phyloP scores from a whole-genome alignment of 441 rosid genomes.

The Erodium texanum region DNA sequence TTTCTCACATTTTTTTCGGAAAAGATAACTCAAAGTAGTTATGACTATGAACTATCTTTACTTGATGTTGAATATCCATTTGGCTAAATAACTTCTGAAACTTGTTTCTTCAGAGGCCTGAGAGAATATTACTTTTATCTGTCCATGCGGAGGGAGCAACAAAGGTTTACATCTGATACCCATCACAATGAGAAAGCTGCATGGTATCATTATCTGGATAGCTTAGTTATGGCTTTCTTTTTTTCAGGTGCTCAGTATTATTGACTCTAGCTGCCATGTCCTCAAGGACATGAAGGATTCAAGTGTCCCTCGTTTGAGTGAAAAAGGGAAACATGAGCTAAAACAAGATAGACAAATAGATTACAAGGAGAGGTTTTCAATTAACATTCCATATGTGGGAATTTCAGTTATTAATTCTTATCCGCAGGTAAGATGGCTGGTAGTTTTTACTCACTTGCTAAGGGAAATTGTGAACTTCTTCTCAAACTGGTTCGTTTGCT shows the following conservation, averaged over 20 bases:
- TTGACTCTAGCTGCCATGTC: constrained; percentile 75
- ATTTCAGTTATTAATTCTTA: constrained; percentile 68
- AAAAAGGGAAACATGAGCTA: constrained; percentile 43
- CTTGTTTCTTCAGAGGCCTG: constrained; percentile 61
- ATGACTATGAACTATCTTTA: neutral
- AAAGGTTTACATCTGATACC: constrained; percentile 46
- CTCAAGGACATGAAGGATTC: constrained; percentile 40
- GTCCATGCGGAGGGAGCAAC: constrained; percentile 80
- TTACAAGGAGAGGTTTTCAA: constrained; percentile 63
- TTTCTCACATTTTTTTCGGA: neutral
- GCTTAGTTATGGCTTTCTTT: constrained; percentile 21
- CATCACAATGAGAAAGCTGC: constrained; percentile 12
- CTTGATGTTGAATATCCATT: neutral
- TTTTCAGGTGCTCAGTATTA: constrained; percentile 67
- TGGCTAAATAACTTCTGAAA: neutral
- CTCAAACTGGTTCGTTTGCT: constrained; percentile 23
- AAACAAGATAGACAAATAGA: constrained; percentile 39
- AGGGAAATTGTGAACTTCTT: constrained; percentile 10
- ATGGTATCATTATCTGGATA: constrained; percentile 2
- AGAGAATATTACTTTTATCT: constrained; percentile 67
- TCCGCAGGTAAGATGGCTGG: constrained; percentile 58
- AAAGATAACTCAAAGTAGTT: neutral
- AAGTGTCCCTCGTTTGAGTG: constrained; percentile 26
- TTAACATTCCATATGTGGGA: constrained; percentile 58
- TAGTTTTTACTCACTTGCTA: neutral